These are phyloP conservation scores for Heracleum sosnowskyi DNA, from an alignment of 129 eudicot genomes.

Conservation along the genomic window DNA sequence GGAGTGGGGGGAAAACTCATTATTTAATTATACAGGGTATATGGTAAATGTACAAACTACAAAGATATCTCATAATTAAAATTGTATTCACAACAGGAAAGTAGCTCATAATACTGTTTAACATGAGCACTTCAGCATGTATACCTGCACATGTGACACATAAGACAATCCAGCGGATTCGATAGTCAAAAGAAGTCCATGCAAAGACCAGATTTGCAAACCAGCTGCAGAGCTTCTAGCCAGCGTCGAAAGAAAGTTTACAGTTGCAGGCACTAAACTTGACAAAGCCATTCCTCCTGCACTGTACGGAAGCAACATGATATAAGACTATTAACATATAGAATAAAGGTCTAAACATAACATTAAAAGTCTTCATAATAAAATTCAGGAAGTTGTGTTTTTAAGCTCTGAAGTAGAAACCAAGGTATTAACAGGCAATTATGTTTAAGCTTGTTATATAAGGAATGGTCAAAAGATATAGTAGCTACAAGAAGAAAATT, in stretches of 20 bases:
- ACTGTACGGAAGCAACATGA: slow-evolving; percentile 47
- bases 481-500: neutral
- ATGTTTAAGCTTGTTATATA: neutral
- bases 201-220: slow-evolving; percentile 81
- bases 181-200: slow-evolving; percentile 92
- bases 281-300: slow-evolving; percentile 99
- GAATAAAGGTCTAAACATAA: neutral
- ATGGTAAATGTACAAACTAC: neutral
- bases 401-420: neutral
- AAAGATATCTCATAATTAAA: neutral
- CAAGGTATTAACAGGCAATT: neutral
- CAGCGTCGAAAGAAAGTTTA: slow-evolving; percentile 61
- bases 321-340: slow-evolving; percentile 18
- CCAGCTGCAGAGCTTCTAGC: slow-evolving; percentile 80
- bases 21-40: neutral
- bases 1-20: neutral
- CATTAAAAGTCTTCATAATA: neutral
- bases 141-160: slow-evolving; percentile 93
- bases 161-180: slow-evolving; percentile 94
- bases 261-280: slow-evolving; percentile 85
- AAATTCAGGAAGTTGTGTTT: neutral
- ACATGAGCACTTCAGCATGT: neutral
- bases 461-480: neutral
- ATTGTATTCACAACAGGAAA: neutral
- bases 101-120: neutral